Conservation (phyloP, 805 yeast species). For the Pichia paraexigua region DNA sequence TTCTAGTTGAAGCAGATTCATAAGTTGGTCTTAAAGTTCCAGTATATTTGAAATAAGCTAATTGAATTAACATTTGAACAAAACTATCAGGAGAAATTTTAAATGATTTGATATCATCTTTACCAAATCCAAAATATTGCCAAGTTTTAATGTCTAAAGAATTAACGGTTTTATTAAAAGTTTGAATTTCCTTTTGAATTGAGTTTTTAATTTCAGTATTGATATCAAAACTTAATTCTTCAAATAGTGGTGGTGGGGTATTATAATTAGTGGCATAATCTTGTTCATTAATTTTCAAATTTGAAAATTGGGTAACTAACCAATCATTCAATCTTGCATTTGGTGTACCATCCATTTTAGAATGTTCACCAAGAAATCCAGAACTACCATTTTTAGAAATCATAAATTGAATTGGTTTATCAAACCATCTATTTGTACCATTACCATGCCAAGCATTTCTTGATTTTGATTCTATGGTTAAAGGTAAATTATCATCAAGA, state of each 20-base stretch:
- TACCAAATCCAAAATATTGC: conserved; percentile 81
- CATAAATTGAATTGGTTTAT: conserved; percentile 83
- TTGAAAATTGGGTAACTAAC: conserved; percentile 40
- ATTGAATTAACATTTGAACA: conserved; percentile 83
- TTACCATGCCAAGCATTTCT: conserved; percentile 92
- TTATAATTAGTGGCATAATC: not conserved
- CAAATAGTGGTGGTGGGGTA: conserved; percentile 1
- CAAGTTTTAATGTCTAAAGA: conserved; percentile 71
- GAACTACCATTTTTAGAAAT: conserved; percentile 77
- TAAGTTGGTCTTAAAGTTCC: conserved; percentile 84
- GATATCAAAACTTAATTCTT: conserved; percentile 49
- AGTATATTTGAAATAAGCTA: conserved; percentile 78
- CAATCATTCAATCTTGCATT: conserved; percentile 80
- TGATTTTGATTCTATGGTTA: conserved; percentile 76
- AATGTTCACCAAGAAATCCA: conserved; percentile 94
- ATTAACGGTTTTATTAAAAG: conserved; percentile 46
- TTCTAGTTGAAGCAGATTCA: conserved; percentile 93
- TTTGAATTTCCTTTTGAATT: conserved; percentile 47
- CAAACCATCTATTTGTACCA: conserved; percentile 88
- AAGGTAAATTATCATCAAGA: conserved; percentile 65
- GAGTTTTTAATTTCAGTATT: conserved; percentile 41
- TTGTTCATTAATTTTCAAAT: conserved; percentile 11
- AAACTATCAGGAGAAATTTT: conserved; percentile 91
- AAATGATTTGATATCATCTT: conserved; percentile 72
- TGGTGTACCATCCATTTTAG: conserved; percentile 97